Evolutionary conservation across 2,329 filamentous ascomycete species (phyloP), one percentile per base, ranked within the genome.

Genomic region (Pezicula radicicola): DNA sequence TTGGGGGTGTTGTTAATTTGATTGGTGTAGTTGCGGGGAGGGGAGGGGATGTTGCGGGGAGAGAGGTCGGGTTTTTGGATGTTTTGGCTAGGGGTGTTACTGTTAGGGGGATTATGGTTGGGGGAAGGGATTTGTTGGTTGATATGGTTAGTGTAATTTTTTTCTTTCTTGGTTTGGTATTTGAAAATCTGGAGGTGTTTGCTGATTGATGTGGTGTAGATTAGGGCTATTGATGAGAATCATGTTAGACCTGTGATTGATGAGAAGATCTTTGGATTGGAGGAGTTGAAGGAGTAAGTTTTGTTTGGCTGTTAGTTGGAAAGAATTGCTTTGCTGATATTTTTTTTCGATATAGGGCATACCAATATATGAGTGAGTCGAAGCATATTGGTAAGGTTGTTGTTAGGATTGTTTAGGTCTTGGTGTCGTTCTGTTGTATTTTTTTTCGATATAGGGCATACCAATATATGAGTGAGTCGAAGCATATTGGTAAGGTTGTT

Each of bases 341-440:
- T 21, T 5, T 21, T 21, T 21, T 21, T 3, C 3, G n/a, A n/a
- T n/a, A 21, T 21, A 21, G 21, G 21, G 74, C 74, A 1, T 76
- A 73, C 59, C 64, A 75, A 49, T 74, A 76, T 53, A 68, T 74
- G 67, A 73, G 67, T 66, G 71, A 67, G 43, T 68, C 74, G 60
- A 75, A 73, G 55, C 74, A 78, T 59, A 69, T 76, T 53, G 73
- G 74, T 39, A 77, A 77, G 60, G 57, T 76, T 53, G 59, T 66
- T n/a, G 18, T 42, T 16, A 18, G 19, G 15, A 42, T 42, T 42
- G 18, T n/a, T n/a, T 42, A 42, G 21, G 21, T 21, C 21, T 21
- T 21, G 21, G 21, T 21, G 5, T 21, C 5, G 21, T 21, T 21
- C 21, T 21, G 21, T 21, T 21, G 21, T 21, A 5, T 21, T 21